A percentile compares a stretch with the other conserved stretches of the same genome.
Conservation (phyloP, 495 filamentous ascomycete species). For the Talaromyces nanjingensis region DNA sequence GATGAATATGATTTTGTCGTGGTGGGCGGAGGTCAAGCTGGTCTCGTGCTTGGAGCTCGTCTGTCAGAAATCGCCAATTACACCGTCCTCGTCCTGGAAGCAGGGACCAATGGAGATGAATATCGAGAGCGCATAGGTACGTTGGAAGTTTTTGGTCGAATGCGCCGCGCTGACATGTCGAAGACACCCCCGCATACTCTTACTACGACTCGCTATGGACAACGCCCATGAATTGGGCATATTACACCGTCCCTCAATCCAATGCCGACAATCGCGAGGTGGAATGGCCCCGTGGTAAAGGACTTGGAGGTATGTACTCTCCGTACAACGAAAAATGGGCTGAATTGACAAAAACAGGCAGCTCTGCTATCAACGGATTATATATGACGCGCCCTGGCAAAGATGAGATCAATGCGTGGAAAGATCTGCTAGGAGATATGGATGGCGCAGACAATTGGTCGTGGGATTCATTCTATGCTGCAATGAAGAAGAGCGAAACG, state of each 20-base stretch:
- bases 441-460: constrained; percentile 27
- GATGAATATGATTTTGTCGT: constrained; percentile 42
- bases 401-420: constrained; percentile 27
- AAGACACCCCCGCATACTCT: constrained; percentile 28
- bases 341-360: constrained; percentile 16
- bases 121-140: constrained; percentile 27
- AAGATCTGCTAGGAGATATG: constrained; percentile 25
- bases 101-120: constrained; percentile 29
- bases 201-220: constrained; percentile 30
- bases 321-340: too few relatives aligned
- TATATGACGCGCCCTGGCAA: constrained; percentile 29
- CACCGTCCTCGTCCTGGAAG: constrained; percentile 37
- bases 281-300: constrained; percentile 29
- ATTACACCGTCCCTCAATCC: constrained; percentile 26
- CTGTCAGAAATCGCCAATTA: constrained; percentile 22
- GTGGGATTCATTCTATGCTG: constrained; percentile 27
- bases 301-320: constrained; percentile 26
- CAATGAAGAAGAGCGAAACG: constrained; percentile 33
- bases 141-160: neutral
- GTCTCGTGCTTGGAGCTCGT: constrained; percentile 24
- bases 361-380: constrained; percentile 29
- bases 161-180: neutral
- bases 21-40: constrained; percentile 35
- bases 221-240: constrained; percentile 30
- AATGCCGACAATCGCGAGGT: constrained; percentile 26